Evolutionary conservation across 2,329 filamentous ascomycete species (phyloP).

Genomic region (Penicillium nordicum): DNA sequence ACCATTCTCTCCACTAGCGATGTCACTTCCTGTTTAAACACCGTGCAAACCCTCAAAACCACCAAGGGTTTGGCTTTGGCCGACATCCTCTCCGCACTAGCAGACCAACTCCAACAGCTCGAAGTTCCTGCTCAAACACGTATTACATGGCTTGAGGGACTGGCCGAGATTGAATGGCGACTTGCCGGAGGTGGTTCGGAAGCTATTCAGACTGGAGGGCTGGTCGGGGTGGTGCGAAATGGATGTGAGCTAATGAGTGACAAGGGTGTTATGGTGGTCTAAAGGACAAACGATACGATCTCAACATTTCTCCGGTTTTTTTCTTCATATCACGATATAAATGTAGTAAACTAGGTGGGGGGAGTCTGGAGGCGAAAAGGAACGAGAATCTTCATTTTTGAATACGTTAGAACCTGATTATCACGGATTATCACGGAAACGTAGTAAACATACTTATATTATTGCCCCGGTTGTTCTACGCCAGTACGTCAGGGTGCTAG

Average conservation of each 20-base stretch:
- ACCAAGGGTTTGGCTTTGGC: slow-evolving; percentile 84
- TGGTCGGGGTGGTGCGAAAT: slow-evolving; percentile 82
- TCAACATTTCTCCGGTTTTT: neutral
- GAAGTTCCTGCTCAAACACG: slow-evolving; percentile 84
- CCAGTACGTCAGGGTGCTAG: no score
- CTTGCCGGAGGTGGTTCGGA: slow-evolving; percentile 85
- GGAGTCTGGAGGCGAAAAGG: neutral
- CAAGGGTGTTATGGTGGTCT: slow-evolving; percentile 27
- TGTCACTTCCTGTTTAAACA: slow-evolving; percentile 82
- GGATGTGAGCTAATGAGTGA: slow-evolving; percentile 72
- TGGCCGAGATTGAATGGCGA: slow-evolving; percentile 90
- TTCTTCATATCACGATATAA: neutral
- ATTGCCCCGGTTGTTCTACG: no score
- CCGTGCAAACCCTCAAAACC: slow-evolving; percentile 82
- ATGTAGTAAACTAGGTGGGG: neutral
- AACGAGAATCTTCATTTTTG: neutral
- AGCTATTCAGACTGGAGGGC: slow-evolving; percentile 82
- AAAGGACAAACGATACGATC: slow-evolving; percentile 1
- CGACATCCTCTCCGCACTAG: slow-evolving; percentile 83
- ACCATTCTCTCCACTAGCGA: slow-evolving; percentile 82
- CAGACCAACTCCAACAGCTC: slow-evolving; percentile 75
- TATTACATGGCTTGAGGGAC: slow-evolving; percentile 84
- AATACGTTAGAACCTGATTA: no score
- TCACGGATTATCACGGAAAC: no score
- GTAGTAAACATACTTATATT: no score